phyloP scores from a whole-genome alignment of 768 basidiomycete species.

The Tulasnella calospora region DNA sequence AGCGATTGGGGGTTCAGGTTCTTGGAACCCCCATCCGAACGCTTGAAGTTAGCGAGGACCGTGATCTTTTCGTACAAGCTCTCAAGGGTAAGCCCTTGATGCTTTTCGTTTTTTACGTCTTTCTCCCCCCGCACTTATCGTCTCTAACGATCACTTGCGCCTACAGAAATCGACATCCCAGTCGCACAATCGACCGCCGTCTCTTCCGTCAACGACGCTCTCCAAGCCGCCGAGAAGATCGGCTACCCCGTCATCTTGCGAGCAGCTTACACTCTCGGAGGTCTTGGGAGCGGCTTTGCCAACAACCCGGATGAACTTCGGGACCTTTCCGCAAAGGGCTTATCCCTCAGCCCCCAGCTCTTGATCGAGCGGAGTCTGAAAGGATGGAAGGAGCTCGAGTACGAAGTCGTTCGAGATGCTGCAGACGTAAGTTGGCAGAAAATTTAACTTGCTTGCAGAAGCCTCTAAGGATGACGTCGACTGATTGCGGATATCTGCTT shows the following conservation, averaged over 20 bases:
- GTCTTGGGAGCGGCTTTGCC: slow-evolving; percentile 97
- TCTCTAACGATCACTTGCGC: slow-evolving; percentile 4
- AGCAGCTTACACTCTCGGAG: slow-evolving; percentile 94
- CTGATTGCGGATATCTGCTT: slow-evolving; percentile 14
- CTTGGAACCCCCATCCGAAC: slow-evolving; percentile 93
- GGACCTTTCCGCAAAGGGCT: slow-evolving; percentile 85
- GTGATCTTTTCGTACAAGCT: slow-evolving; percentile 92
- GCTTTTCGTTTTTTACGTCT: background rate
- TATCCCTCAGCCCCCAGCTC: slow-evolving; percentile 89
- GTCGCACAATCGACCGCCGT: slow-evolving; percentile 95
- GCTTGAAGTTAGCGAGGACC: slow-evolving; percentile 93
- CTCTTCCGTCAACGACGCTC: slow-evolving; percentile 88
- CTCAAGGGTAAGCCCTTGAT: slow-evolving; percentile 66
- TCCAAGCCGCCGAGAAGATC: slow-evolving; percentile 83
- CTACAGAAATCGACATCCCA: slow-evolving; percentile 91
- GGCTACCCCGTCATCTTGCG: slow-evolving; percentile 98
- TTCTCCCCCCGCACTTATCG: slow-evolving; percentile 8
- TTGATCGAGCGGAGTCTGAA: slow-evolving; percentile 98
- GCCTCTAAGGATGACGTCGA: background rate
- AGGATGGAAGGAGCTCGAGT: slow-evolving; percentile 99
- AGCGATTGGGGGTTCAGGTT: slow-evolving; percentile 86
- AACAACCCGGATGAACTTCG: slow-evolving; percentile 90
- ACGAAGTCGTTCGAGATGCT: slow-evolving; percentile 96
- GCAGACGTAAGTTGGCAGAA: slow-evolving; percentile 68
- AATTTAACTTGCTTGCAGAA: slow-evolving; percentile 10